Evolutionary conservation across 106 monocot genomes (phyloP), one percentile per base, ranked within the genome.

Genomic region (Cymbidium sinense): DNA sequence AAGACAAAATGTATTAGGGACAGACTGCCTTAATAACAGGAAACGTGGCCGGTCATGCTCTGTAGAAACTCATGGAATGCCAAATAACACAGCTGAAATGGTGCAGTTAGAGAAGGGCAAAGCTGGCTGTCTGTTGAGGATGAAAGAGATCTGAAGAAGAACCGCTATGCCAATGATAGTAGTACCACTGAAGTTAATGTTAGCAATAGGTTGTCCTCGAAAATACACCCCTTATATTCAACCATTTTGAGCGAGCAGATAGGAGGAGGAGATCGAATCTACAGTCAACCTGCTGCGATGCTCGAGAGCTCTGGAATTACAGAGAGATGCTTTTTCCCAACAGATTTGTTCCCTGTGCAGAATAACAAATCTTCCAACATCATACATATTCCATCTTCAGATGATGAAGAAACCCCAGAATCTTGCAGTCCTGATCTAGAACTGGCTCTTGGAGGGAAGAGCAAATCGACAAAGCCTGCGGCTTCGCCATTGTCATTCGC

Each of bases 391-490:
- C 62, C 81, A 28, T 47, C 84, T 50, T 82, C 81, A 23, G 86
- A 79, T 5, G 84, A 86, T 30, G 83, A 92, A 70, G 88, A 81
- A 3, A 3, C 13, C 1, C 44, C 77, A 77, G 77, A 81, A 80
- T 44, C 73, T 5, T 78, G 67, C 29, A n/a, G 78, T 5, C 84
- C 88, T n/a, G 65, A 86, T 77, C 87, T 93, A 39, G 86, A 96
- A 36, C 85, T 94, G 72, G 90, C 79, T 47, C 77, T 89, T 17
- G 86, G 89, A 21, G 81, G 76, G 2, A 84, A 82, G 64, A 81
- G 78, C 76, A 75, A 72, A 33, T 23, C 79, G 65, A 5, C 43
- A 11, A 79, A 81, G 30, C 71, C 70, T 64, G 75, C 71, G 36
- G 10, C 70, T 4, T 71, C 82, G 12, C 78, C 80, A 4, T 65